These are phyloP conservation scores for Davidsoniella virescens DNA, from an alignment of 2,329 filamentous ascomycete species.

Conservation along the genomic window DNA sequence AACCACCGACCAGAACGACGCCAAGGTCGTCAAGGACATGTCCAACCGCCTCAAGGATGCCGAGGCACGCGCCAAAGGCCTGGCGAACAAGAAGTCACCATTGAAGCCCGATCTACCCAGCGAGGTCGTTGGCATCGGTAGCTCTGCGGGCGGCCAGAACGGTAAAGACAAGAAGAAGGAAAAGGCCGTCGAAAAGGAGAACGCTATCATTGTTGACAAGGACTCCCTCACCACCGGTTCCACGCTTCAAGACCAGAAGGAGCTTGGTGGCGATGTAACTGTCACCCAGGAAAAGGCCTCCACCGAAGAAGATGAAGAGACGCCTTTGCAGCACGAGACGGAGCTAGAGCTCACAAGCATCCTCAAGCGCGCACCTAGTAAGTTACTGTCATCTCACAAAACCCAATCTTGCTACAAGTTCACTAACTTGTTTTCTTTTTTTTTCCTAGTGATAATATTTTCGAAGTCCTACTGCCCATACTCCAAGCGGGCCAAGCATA, in stretches of 20 bases:
- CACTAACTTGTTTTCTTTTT: constrained; percentile 10
- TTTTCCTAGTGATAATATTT: constrained; percentile 66
- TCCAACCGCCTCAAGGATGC: constrained; percentile 49
- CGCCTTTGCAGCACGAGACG: constrained; percentile 44
- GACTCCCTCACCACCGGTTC: constrained; percentile 36
- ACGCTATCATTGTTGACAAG: constrained; percentile 17
- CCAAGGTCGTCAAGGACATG: constrained; percentile 30
- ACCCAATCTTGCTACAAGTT: constrained; percentile 5
- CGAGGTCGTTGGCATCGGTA: constrained; percentile 42
- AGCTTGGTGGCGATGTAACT: constrained; percentile 20
- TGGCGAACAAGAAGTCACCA: constrained; percentile 49
- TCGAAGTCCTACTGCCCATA: constrained; percentile 86
- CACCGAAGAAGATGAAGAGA: constrained; percentile 30
- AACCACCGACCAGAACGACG: constrained; percentile 5
- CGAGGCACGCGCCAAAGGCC: constrained; percentile 50
- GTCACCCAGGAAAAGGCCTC: constrained; percentile 13
- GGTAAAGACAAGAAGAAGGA: constrained; percentile 26
- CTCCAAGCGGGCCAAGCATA: constrained; percentile 69
- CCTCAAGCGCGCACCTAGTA: constrained; percentile 71
- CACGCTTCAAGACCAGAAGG: constrained; percentile 48
- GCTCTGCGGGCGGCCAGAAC: constrained; percentile 39
- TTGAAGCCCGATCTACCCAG: constrained; percentile 42
- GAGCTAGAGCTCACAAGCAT: constrained; percentile 62
- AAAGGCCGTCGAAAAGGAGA: constrained; percentile 29
- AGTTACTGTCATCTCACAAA: constrained; percentile 20